Evolutionary conservation across 495 filamentous ascomycete species (phyloP).

Genomic region (Talaromyces proteolyticus): DNA sequence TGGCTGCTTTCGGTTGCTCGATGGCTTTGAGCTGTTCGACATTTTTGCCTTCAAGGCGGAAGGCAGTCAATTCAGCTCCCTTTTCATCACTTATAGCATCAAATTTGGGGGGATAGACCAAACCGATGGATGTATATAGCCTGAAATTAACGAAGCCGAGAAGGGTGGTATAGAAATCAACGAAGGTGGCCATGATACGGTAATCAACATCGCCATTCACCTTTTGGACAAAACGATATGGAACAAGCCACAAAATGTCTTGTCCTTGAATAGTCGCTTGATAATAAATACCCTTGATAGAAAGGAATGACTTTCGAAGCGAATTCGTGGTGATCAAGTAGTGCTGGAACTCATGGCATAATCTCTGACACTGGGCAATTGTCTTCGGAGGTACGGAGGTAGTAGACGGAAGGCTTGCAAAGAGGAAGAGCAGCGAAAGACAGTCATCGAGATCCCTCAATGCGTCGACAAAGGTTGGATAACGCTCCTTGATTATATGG

Average conservation of each 20-base stretch:
- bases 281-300: slow-evolving; percentile 99
- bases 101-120: slow-evolving; percentile 94
- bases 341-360: slow-evolving; percentile 93
- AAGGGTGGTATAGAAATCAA: slow-evolving; percentile 96
- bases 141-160: slow-evolving; percentile 94
- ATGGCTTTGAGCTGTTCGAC: slow-evolving; percentile 50
- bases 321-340: slow-evolving; percentile 89
- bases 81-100: slow-evolving; percentile 79
- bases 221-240: slow-evolving; percentile 92
- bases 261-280: slow-evolving; percentile 98
- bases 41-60: slow-evolving; percentile 72
- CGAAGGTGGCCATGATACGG: slow-evolving; percentile 97
- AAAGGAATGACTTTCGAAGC: slow-evolving; percentile 90
- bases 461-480: slow-evolving; percentile 94
- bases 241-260: slow-evolving; percentile 94
- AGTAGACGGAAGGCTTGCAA: slow-evolving; percentile 91
- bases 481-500: slow-evolving; percentile 95
- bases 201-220: slow-evolving; percentile 93
- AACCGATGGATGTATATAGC: slow-evolving; percentile 81
- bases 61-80: slow-evolving; percentile 87
- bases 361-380: slow-evolving; percentile 82
- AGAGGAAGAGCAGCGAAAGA: slow-evolving; percentile 92
- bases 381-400: slow-evolving; percentile 84
- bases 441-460: slow-evolving; percentile 94
- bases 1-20: slow-evolving; percentile 38